Base-by-base conservation (phyloP, 2,329 filamentous ascomycete species). In the Ascosphaera apis region DNA sequence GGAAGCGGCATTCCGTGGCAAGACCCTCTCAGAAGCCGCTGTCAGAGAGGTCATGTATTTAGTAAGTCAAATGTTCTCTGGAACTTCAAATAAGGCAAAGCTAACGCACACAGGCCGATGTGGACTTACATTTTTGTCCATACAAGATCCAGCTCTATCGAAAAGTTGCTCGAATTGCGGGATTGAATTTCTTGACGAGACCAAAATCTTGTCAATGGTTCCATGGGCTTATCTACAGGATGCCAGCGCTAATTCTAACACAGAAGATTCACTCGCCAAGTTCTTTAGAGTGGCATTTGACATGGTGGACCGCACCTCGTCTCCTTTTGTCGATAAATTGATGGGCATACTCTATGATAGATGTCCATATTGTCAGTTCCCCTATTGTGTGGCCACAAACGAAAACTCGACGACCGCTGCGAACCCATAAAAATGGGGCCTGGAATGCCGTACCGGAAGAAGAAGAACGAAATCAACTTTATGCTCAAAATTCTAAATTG, bases 121-220 rank as follows among this genome's bases (percentile, higher is more conserved):
- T 43, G 56, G 56, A 9, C 42, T 70, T 15, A 66, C 62, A n/a
- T 63, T 67, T 36, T 43, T 68, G 4, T 55, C 65, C 1, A 67
- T 71, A 4, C 65, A 69, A 45, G 57, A 61, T 23, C 65, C 67
- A 2, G 59, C 59, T 1, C 53, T 62, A 2, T 63, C 64, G 9
- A 69, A 67, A 43, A 56, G 55, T 35, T 72, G 67, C 46, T 58
- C 59, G 13, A 50, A 60, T n/a, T 72, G 67, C 43, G 55, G 56
- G 32, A 60, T 65, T 34, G 58, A 62, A 23, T 43, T 46, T 6
- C 36, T 43, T 8, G 40, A 42, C 31, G 35, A 36, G 27, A 37
- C 35, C 7, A 37, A 25, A 25, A 25, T 25, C 5, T 6, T 25
- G 21, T 25, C 21, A 25, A 6, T 25, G 21, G 21, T 25, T 25